These are phyloP conservation scores for Xylaria telfairii DNA, from an alignment of 495 filamentous ascomycete species.

Conservation along the genomic window DNA sequence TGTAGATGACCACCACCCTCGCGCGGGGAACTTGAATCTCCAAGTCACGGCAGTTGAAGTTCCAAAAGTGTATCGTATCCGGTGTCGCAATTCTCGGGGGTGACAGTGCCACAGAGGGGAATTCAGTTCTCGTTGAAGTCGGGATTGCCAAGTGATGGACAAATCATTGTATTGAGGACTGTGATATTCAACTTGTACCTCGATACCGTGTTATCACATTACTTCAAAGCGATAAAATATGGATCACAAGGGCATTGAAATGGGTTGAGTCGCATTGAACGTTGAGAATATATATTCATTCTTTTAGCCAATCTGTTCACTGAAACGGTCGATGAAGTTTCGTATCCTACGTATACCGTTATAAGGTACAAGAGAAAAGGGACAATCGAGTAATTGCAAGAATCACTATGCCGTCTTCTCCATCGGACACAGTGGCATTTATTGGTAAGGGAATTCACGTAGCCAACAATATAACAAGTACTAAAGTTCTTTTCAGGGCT, in stretches of 20 bases:
- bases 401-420: conserved; percentile 15
- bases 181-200: neutral
- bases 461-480: neutral
- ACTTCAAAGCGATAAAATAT: neutral
- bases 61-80: neutral
- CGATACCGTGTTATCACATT: neutral
- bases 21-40: conserved; percentile 11
- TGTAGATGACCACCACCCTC: neutral
- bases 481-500: conserved; percentile 29
- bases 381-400: neutral
- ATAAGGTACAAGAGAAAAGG: neutral
- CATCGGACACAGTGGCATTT: conserved; percentile 35
- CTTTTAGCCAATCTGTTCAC: neutral
- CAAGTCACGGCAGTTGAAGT: conserved; percentile 21
- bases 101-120: too few species aligned
- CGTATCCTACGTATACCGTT: neutral
- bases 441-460: conserved; percentile 28
- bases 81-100: neutral
- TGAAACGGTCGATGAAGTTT: neutral
- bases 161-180: neutral
- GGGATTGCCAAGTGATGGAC: neutral
- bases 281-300: neutral
- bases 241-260: neutral
- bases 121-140: neutral
- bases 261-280: neutral